A percentile compares a stretch with the other conserved stretches of the same genome.
These are phyloP conservation scores for Fusarium xylarioides DNA, from an alignment of 2,329 filamentous ascomycete species.

Conservation along the genomic window DNA sequence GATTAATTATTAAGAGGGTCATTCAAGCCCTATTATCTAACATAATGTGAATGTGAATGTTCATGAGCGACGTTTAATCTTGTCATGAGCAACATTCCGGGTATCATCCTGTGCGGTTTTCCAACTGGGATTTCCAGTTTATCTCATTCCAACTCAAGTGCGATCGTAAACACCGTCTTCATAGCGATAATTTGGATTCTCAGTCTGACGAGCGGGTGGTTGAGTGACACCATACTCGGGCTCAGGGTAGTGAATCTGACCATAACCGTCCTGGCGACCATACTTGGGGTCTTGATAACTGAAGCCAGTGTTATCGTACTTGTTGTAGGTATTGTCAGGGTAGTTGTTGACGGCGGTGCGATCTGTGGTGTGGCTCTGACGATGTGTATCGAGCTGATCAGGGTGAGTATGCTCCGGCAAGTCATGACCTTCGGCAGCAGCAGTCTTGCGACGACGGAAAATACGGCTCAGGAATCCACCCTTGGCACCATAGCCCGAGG, in stretches of 20 bases:
- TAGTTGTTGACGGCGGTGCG: conserved; percentile 47
- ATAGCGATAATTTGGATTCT: conserved; percentile 46
- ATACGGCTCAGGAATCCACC: conserved; percentile 49
- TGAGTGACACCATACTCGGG: conserved; percentile 30
- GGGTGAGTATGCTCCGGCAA: conserved; percentile 54
- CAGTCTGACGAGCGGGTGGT: conserved; percentile 3
- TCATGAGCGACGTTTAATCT: conserved; percentile 17
- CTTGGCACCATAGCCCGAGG: conserved; percentile 56
- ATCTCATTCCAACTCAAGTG: conserved; percentile 2
- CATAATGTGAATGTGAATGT: background rate
- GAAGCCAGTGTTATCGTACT: conserved; percentile 38
- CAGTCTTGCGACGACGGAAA: conserved; percentile 44
- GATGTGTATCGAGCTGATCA: conserved; percentile 49
- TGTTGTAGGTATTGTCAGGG: conserved; percentile 39
- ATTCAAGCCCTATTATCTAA: conserved; percentile 11
- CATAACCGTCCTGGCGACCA: conserved; percentile 42
- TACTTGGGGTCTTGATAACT: conserved; percentile 38
- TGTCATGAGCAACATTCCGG: conserved; percentile 11
- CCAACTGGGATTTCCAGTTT: background rate
- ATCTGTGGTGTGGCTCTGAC: conserved; percentile 55
- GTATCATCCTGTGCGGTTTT: conserved; percentile 22
- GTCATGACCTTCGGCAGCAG: conserved; percentile 40
- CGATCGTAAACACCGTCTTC: conserved; percentile 51
- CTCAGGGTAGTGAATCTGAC: conserved; percentile 41
- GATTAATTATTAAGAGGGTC: conserved; percentile 36